These are phyloP conservation scores for Magnaporthales sp. DNA, from an alignment of 2,329 filamentous ascomycete species.

Conservation along the genomic window DNA sequence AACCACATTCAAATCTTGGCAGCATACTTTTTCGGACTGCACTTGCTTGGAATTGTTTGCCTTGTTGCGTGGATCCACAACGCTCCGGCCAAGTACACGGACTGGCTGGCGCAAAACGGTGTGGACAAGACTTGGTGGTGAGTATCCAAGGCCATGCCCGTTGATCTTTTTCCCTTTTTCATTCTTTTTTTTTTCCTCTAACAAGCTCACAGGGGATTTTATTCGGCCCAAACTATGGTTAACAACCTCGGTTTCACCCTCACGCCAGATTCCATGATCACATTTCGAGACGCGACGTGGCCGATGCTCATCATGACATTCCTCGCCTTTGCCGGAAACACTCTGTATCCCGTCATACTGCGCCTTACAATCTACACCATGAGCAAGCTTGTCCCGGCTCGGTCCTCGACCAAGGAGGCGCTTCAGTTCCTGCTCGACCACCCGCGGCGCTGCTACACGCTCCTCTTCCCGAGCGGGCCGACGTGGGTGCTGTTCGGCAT, in stretches of 20 bases:
- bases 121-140: conserved; percentile 38
- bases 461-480: conserved; percentile 50
- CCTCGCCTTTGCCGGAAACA: conserved; percentile 43
- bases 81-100: conserved; percentile 28
- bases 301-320: conserved; percentile 37
- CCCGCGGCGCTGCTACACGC: conserved; percentile 53
- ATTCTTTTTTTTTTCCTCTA: too few relatives aligned
- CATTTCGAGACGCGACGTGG: conserved; percentile 33
- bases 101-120: conserved; percentile 28
- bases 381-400: conserved; percentile 33
- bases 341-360: conserved; percentile 48
- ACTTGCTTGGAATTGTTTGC: conserved; percentile 37
- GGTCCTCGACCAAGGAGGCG: conserved; percentile 29
- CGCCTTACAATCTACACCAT: conserved; percentile 49
- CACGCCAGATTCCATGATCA: conserved; percentile 44
- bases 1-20: background rate
- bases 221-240: conserved; percentile 35
- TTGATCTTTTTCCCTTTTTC: too few relatives aligned
- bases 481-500: conserved; percentile 49
- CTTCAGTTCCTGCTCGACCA: conserved; percentile 53
- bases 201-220: conserved; percentile 19
- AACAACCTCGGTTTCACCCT: conserved; percentile 46
- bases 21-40: conserved; percentile 36
- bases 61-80: conserved; percentile 38
- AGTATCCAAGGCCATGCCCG: too few relatives aligned